These are phyloP conservation scores for Melastoma malabathricum DNA, from an alignment of 345 rosid genomes.

Conservation along the genomic window DNA sequence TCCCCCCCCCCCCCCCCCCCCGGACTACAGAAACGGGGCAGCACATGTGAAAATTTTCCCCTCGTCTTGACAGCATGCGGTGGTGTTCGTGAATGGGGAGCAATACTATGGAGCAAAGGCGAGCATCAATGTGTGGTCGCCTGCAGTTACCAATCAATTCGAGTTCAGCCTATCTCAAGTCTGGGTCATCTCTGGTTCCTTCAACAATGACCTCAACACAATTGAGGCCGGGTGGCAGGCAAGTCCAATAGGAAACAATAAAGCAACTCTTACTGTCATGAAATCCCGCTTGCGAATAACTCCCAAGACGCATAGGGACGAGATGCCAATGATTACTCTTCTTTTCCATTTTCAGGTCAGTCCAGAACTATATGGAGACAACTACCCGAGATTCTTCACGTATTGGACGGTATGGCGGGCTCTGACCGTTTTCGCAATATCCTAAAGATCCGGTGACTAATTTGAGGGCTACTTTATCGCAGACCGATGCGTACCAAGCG, in stretches of 20 bases:
- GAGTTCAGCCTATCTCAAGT: slow-evolving; percentile 92
- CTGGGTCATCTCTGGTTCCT: slow-evolving; percentile 95
- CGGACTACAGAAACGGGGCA: not conserved
- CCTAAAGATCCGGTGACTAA: too few relatives aligned
- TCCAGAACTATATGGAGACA: slow-evolving; percentile 90
- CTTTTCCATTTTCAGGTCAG: slow-evolving; percentile 54
- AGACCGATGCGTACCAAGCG: slow-evolving; percentile 98
- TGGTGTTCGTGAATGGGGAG: slow-evolving; percentile 78
- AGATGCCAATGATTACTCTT: slow-evolving; percentile 1
- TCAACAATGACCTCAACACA: slow-evolving; percentile 84
- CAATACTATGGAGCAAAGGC: slow-evolving; percentile 95
- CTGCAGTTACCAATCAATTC: slow-evolving; percentile 49
- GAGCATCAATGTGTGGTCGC: slow-evolving; percentile 88
- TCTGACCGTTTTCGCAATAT: too few relatives aligned
- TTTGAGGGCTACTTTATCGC: slow-evolving; percentile 8
- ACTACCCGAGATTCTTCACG: slow-evolving; percentile 87
- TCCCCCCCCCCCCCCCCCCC: too few relatives aligned
- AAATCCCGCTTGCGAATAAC: too few relatives aligned
- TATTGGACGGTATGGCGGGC: slow-evolving; percentile 66
- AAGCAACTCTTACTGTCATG: too few relatives aligned
- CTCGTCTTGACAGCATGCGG: slow-evolving; percentile 67
- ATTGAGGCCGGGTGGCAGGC: slow-evolving; percentile 99
- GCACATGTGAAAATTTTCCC: not conserved
- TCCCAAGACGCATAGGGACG: not conserved
- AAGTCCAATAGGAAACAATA: slow-evolving; percentile 1